Percentiles rank a stretch among this genome's conserved stretches.
These are phyloP conservation scores for Backusella tarrabulga DNA, from an alignment of 192 early-diverging fungal genomes.

Conservation along the genomic window DNA sequence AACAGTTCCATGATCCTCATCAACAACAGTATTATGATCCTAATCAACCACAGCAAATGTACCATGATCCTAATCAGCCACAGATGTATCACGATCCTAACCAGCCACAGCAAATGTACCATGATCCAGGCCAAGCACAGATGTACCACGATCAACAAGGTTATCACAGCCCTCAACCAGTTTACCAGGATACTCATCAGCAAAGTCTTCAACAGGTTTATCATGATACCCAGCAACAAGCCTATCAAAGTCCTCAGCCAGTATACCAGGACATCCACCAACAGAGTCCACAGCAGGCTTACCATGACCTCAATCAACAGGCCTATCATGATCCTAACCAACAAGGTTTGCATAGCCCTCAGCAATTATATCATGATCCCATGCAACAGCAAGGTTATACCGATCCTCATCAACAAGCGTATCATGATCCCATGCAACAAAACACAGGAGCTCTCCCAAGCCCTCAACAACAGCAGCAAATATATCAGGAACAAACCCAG, in stretches of 20 bases:
- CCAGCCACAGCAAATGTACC: neutral
- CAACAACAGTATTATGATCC: neutral
- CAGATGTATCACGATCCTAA: constrained; percentile 15
- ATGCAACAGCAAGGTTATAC: neutral
- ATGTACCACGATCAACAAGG: constrained; percentile 6
- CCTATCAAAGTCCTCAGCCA: neutral
- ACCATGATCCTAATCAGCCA: neutral
- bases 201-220: neutral
- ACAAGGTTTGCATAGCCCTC: neutral
- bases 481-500: neutral
- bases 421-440: neutral
- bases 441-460: neutral
- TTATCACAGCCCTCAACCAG: neutral
- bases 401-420: neutral
- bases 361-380: neutral
- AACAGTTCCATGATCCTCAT: neutral
- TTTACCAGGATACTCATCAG: neutral
- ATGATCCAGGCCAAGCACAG: neutral
- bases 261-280: neutral
- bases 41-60: neutral
- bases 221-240: neutral
- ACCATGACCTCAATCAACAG: neutral
- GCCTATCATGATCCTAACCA: neutral
- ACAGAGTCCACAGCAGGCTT: neutral
- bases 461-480: neutral